Conservation (phyloP, 805 yeast genomes). For the Saturnispora serradocipensis region DNA sequence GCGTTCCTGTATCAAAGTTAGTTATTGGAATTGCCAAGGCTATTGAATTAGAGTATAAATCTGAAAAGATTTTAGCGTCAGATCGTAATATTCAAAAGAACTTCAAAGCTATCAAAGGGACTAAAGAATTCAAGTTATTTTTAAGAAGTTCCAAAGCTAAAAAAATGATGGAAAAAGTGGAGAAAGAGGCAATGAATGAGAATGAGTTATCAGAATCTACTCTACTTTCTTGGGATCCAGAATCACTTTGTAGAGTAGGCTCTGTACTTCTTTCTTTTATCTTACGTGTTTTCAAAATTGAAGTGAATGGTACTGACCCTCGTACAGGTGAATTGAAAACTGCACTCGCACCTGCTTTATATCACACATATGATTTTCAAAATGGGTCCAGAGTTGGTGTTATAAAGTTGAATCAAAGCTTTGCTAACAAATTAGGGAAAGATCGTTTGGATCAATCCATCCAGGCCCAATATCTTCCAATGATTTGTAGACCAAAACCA, state of each 20-base stretch:
- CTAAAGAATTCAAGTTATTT: conserved; percentile 33
- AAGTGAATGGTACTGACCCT: conserved; percentile 76
- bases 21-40: conserved; percentile 76
- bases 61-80: conserved; percentile 51
- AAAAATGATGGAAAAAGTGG: conserved; percentile 21
- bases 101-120: conserved; percentile 38
- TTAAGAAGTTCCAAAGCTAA: conserved; percentile 27
- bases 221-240: conserved; percentile 23
- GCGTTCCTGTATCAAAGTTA: conserved; percentile 77
- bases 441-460: conserved; percentile 56
- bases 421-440: conserved; percentile 58
- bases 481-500: conserved; percentile 83
- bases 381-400: conserved; percentile 78
- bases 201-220: conserved; percentile 13
- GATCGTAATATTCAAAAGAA: conserved; percentile 50
- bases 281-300: conserved; percentile 73
- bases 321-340: conserved; percentile 54
- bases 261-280: conserved; percentile 67
- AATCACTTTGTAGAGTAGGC: conserved; percentile 58
- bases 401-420: conserved; percentile 60
- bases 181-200: conserved; percentile 12
- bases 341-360: conserved; percentile 83
- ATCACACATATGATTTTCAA: conserved; percentile 76
- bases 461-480: conserved; percentile 79
- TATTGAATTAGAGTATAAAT: conserved; percentile 72